These are phyloP conservation scores for Strobilomyces confusus DNA, from an alignment of 768 basidiomycete species.

Conservation along the genomic window DNA sequence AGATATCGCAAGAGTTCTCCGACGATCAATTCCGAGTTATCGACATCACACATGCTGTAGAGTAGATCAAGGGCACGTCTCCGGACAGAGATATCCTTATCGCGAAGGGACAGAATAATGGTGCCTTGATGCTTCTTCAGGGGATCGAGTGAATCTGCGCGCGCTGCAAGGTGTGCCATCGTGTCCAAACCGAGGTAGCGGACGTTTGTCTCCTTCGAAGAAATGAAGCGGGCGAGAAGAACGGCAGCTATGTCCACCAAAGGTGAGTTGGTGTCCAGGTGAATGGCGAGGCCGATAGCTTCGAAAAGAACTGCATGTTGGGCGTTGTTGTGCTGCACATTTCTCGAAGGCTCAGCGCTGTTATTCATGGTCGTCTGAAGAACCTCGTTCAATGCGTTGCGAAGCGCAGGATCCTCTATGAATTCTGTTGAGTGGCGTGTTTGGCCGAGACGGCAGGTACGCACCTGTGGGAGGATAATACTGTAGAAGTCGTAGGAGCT, in stretches of 20 bases:
- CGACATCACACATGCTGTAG: conserved; percentile 99
- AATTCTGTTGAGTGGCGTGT: conserved; percentile 3
- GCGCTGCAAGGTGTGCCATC: conserved; percentile 96
- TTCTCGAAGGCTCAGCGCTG: conserved; percentile 84
- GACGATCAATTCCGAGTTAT: conserved; percentile 94
- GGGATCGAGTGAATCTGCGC: conserved; percentile 84
- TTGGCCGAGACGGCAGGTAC: conserved; percentile 18
- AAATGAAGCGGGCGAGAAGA: conserved; percentile 92
- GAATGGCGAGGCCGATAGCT: conserved; percentile 94
- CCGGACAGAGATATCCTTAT: conserved; percentile 96
- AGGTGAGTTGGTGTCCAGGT: conserved; percentile 86
- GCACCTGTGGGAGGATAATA: conserved; percentile 94
- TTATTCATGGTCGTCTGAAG: conserved; percentile 89
- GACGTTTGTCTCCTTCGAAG: conserved; percentile 97
- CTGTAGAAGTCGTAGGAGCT: conserved; percentile 86
- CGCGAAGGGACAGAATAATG: conserved; percentile 90
- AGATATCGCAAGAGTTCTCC: conserved; percentile 93
- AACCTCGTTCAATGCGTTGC: conserved; percentile 72
- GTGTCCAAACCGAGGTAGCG: conserved; percentile 96
- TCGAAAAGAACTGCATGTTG: conserved; percentile 98
- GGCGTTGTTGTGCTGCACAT: conserved; percentile 98
- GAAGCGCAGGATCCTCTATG: conserved; percentile 79
- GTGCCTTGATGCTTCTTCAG: conserved; percentile 96
- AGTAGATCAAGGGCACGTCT: conserved; percentile 91
- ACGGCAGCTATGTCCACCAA: conserved; percentile 86